A percentile compares a stretch with the other conserved stretches of the same genome.
phyloP scores from a whole-genome alignment of 495 filamentous ascomycete species.

The Neurospora sublineolata region DNA sequence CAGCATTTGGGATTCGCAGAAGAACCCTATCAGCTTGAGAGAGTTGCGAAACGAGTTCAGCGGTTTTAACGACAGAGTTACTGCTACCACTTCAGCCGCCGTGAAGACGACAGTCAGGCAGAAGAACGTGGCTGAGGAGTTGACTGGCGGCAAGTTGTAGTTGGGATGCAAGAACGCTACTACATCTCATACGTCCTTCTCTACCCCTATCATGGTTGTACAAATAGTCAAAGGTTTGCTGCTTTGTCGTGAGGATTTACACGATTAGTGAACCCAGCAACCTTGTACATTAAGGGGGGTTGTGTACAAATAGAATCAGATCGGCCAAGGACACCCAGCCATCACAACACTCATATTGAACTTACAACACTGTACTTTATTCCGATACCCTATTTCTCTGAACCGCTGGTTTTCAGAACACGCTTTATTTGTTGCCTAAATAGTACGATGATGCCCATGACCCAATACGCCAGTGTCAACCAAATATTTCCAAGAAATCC shows the following conservation, averaged over 20 bases:
- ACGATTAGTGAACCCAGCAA: not conserved
- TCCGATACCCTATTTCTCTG: not conserved
- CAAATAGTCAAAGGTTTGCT: not conserved
- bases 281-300: not conserved
- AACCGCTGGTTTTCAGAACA: not conserved
- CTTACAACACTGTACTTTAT: not conserved
- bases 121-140: constrained; percentile 35
- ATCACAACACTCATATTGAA: not conserved
- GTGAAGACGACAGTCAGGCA: constrained; percentile 24
- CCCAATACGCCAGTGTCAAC: not conserved
- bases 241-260: not conserved
- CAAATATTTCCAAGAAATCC: not conserved
- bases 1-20: constrained; percentile 31
- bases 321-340: not conserved
- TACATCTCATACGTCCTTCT: not conserved
- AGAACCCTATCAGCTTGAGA: constrained; percentile 20
- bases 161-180: not conserved
- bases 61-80: constrained; percentile 8
- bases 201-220: not conserved
- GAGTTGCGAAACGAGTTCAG: constrained; percentile 17
- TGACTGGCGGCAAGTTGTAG: constrained; percentile 38
- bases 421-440: not conserved
- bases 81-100: constrained; percentile 9
- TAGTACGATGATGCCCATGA: not conserved
- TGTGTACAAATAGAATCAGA: constrained; percentile 19